Evolutionary conservation across 2,329 filamentous ascomycete genomes (phyloP), one percentile per base, ranked within the genome.

Genomic region (Phyllosticta citriasiana): DNA sequence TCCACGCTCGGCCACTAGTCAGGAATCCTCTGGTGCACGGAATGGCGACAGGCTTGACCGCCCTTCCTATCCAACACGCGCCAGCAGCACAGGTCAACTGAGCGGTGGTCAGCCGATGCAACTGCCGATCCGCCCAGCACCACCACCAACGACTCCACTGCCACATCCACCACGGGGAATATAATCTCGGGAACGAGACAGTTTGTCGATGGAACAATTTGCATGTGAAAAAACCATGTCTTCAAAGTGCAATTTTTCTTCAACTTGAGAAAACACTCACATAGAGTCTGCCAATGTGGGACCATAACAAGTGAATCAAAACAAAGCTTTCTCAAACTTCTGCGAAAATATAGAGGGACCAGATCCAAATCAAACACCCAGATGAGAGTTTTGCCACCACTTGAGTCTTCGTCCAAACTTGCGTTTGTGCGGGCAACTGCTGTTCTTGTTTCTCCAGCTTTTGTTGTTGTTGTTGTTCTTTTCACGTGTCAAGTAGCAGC

Each of bases 111-210:
- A 59, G 62, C 68, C 70, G 47, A 75, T 79, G 73, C 74, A 73
- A 50, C 68, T 80, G 7, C 78, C 78, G 10, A 78, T 80, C 53
- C 70, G 78, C 61, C 77, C 77, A 52, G 76, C 76, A 26, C 75
- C 75, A 4, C 67, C 67, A 14, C 68, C 72, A 22, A 62, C 35
- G 56, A 63, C 56, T 47, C 55, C 59, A 50, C 55, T 61, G 50
- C 59, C 59, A 55, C 59, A 61, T 27, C 59, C 59, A 51, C 59
- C 59, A 22, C 56, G 40, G 24, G 55, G 55, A 56, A 50, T 60
- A 14, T 60, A 54, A 60, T 8, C 24, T 26, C 14, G 22, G n/a
- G 24, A 26, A 35, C 7, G 40, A 30, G 53, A 56, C 12, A 40
- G 2, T n/a, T n/a, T n/a, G 40, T 12, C 14, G 14, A 10, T 14